Conservation (phyloP, 2,329 filamentous ascomycete species). For the Pseudogymnoascus sp. region DNA sequence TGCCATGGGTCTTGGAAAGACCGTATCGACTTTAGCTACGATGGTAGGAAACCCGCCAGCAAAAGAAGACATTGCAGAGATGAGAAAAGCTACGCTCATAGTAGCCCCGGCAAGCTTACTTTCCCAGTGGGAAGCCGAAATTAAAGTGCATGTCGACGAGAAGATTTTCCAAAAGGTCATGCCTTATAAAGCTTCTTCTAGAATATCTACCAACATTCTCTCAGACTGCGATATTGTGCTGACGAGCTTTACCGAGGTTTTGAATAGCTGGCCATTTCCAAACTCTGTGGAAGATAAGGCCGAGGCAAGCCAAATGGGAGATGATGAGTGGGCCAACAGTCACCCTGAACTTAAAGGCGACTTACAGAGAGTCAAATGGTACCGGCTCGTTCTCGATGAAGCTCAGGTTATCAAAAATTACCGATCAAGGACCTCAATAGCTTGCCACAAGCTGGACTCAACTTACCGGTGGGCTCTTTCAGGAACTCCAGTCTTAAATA, state of each 20-base stretch:
- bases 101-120: slow-evolving; percentile 23
- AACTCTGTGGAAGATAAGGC: slow-evolving; percentile 78
- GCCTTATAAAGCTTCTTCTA: slow-evolving; percentile 16
- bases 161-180: slow-evolving; percentile 19
- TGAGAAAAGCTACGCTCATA: slow-evolving; percentile 23
- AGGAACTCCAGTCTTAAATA: slow-evolving; percentile 24
- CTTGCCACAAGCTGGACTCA: slow-evolving; percentile 31
- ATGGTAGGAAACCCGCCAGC: slow-evolving; percentile 33
- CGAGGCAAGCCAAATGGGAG: slow-evolving; percentile 93
- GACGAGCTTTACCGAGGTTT: slow-evolving; percentile 23
- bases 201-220: slow-evolving; percentile 12
- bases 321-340: slow-evolving; percentile 96
- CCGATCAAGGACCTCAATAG: slow-evolving; percentile 31
- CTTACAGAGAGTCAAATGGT: slow-evolving; percentile 36
- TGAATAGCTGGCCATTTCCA: slow-evolving; percentile 74
- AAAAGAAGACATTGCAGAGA: slow-evolving; percentile 27
- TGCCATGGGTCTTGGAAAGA: slow-evolving; percentile 59
- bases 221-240: slow-evolving; percentile 23
- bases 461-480: slow-evolving; percentile 27
- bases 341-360: slow-evolving; percentile 46
- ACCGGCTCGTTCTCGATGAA: slow-evolving; percentile 49
- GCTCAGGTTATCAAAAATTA: slow-evolving; percentile 48
- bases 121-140: slow-evolving; percentile 25
- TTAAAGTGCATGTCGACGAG: slow-evolving; percentile 16
- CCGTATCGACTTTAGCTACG: slow-evolving; percentile 38